Conservation (phyloP, 768 basidiomycete species). For the Psilocybe tampanensis region DNA sequence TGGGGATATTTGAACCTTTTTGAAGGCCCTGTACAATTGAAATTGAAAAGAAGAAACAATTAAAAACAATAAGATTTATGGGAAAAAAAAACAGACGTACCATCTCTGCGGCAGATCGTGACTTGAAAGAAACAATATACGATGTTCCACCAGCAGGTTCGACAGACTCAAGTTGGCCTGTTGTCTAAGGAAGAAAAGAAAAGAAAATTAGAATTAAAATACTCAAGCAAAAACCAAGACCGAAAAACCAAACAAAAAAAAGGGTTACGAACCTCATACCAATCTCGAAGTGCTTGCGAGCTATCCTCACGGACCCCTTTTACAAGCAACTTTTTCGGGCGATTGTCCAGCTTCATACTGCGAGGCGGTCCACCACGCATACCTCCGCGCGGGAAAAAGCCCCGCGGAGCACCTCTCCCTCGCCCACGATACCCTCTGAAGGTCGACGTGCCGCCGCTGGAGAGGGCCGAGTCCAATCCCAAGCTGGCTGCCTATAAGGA, state of each 20-base stretch:
- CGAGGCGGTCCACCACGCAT: slow-evolving; percentile 69
- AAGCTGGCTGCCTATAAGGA: slow-evolving; percentile 67
- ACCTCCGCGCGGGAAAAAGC: slow-evolving; percentile 58
- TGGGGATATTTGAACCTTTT: slow-evolving; percentile 69
- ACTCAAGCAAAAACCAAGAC: neutral
- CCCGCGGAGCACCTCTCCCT: slow-evolving; percentile 56
- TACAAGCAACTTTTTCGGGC: slow-evolving; percentile 78
- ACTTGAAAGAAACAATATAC: slow-evolving; percentile 66
- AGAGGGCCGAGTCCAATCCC: slow-evolving; percentile 59
- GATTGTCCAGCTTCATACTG: slow-evolving; percentile 90
- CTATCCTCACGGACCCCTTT: slow-evolving; percentile 60
- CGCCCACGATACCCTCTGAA: slow-evolving; percentile 75
- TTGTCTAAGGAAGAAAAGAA: slow-evolving; percentile 42
- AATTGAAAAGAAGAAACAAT: slow-evolving; percentile 2
- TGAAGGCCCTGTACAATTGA: slow-evolving; percentile 57
- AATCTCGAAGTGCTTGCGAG: slow-evolving; percentile 68
- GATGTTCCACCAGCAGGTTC: slow-evolving; percentile 34
- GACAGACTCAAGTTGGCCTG: slow-evolving; percentile 71
- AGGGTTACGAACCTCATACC: slow-evolving; percentile 69
- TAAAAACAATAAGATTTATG: too few species aligned
- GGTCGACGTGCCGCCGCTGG: slow-evolving; percentile 34
- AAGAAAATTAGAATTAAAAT: too few species aligned
- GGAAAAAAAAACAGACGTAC: slow-evolving; percentile 35
- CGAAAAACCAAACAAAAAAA: neutral
- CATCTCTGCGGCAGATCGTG: slow-evolving; percentile 76